Evolutionary conservation across 2,329 filamentous ascomycete species (phyloP), one percentile per base, ranked within the genome.

Genomic region (Paracamarosporium sp.): DNA sequence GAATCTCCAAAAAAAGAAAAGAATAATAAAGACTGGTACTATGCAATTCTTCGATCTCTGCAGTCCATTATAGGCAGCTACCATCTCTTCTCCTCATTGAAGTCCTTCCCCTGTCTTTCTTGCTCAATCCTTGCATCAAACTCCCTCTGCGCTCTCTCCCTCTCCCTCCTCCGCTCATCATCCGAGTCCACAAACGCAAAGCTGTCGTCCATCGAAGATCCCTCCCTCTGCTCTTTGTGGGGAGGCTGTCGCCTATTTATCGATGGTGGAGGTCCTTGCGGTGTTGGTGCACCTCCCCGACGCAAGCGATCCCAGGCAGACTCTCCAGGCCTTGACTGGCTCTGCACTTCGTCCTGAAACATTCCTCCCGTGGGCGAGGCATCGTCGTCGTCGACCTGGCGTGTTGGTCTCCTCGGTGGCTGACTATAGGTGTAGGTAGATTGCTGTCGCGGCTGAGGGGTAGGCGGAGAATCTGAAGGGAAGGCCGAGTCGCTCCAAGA

Each of bases 91-190:
- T 60, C 59, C 9, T 74, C 68, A 17, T 66, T 66, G 57, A 81
- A 82, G 50, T 80, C 74, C n/a, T 75, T 76, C 0, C 81, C 82
- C 52, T 76, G 75, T 50, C 83, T 69, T 61, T 85, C 83, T 55
- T 75, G 74, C 61, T 84, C 82, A 5, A 84, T 60, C 41, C 79
- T 70, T 17, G 76, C 76, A 62, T 84, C 81, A 60, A 84, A 84
- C 25, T 83, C 80, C 52, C 72, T 77, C 67, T 84, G 82, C 25
- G 81, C 81, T 58, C 81, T 76, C 38, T 73, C 64, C 57, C 76
- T 79, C 12, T 80, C 80, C 27, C 73, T 63, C 44, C 77, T 74
- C 24, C 76, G 73, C 35, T 83, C 80, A 53, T 80, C 78, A 5
- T 80, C 78, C 1, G 70, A 71, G 1, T 70, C 69, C 0, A 75